Evolutionary conservation across 257 asterid genomes (phyloP), one percentile per base, ranked within the genome.

Genomic region (Thymus quinquecostatus): DNA sequence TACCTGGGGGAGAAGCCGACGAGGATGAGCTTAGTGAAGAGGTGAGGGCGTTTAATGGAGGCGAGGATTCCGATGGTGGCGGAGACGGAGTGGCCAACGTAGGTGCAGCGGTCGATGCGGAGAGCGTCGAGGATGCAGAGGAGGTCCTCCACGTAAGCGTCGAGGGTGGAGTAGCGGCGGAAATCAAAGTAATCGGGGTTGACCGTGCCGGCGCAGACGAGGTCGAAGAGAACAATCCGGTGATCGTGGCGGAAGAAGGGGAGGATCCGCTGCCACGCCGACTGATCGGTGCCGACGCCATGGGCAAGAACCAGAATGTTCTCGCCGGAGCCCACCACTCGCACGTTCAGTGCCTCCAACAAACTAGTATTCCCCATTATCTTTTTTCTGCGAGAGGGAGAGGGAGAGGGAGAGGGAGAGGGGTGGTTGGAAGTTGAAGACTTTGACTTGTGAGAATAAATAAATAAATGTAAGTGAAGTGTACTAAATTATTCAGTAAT

Each of bases 131-230:
- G 92, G 56, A 94, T 91, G 74, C 74, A 47, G 65, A 94, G 82
- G 6, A 94, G 86, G 60, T 94, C 99, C 60, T 94, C 99, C 3
- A 84, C 99, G 61, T 83, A 91, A 73, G 97, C 88, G 70, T 94
- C 97, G n/a, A 94, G 87, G 9, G 95, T 74, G 2, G 93, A 82
- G 85, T 94, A 94, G 30, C 97, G 96, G n/a, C 74, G 77, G 82
- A 86, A 93, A 79, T 90, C 93, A 78, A 93, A 93, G 86, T 78
- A 78, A 60, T 93, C 98, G 8, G 98, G 98, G 78, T 91, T 93
- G 49, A 93, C 98, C 7, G 96, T 88, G 75, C 98, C 98, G 56
- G 98, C 98, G 68, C 98, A 93, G n/a, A 87, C 97, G 33, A 93
- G 89, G 73, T 93, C 98, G 53, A 82, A 93, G 29, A 90, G 86